Evolutionary conservation across 352 stramenopile species (phyloP).

Genomic region (Phytophthora nicotianae): DNA sequence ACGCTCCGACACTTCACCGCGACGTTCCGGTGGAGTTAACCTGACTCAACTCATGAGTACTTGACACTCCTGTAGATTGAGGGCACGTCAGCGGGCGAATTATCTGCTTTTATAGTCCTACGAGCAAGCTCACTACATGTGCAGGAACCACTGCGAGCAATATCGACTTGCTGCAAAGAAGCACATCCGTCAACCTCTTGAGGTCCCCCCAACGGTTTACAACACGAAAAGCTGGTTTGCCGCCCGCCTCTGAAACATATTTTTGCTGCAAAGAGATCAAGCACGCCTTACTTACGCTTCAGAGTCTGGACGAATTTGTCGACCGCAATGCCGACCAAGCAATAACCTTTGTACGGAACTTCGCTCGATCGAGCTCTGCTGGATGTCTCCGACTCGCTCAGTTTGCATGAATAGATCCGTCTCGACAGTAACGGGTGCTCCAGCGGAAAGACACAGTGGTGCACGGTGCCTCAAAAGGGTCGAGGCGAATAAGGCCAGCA

Average conservation of each 20-base stretch:
- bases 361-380: conserved; percentile 6
- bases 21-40: conserved; percentile 15
- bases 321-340: conserved; percentile 5
- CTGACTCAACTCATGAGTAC: conserved; percentile 16
- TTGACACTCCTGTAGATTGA: conserved; percentile 29
- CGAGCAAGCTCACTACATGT: neutral
- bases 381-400: conserved; percentile 23
- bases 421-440: conserved; percentile 20
- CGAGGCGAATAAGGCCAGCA: conserved; percentile 6
- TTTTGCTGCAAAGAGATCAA: conserved; percentile 28
- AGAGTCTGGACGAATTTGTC: conserved; percentile 20
- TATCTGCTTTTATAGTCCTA: conserved; percentile 9
- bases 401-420: conserved; percentile 6
- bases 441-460: conserved; percentile 5
- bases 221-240: conserved; percentile 10
- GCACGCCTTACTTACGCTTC: conserved; percentile 24
- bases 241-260: conserved; percentile 23
- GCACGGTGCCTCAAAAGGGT: neutral
- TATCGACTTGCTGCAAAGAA: conserved; percentile 10
- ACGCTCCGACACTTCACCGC: conserved; percentile 6
- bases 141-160: neutral
- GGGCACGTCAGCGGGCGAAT: conserved; percentile 13
- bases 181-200: conserved; percentile 18
- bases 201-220: neutral
- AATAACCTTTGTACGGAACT: conserved; percentile 8